These are phyloP conservation scores for Mycena albidolilacea DNA, from an alignment of 768 basidiomycete genomes.

Conservation along the genomic window DNA sequence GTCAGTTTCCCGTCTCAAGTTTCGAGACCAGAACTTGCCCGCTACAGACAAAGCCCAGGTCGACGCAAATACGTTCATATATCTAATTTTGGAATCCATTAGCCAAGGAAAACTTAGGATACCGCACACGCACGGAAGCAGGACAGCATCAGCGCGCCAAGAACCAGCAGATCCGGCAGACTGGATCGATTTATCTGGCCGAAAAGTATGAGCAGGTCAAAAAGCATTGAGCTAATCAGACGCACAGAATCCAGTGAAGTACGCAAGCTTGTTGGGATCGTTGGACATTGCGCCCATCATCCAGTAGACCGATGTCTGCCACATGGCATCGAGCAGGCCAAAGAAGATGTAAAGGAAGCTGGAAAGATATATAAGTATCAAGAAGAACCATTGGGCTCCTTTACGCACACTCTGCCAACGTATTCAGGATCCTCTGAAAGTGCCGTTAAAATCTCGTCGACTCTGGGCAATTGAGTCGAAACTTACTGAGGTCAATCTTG, in stretches of 20 bases:
- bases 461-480: not conserved
- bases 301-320: conserved; percentile 90
- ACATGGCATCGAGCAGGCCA: conserved; percentile 85
- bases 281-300: conserved; percentile 91
- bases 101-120: conserved; percentile 9
- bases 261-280: conserved; percentile 82
- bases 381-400: not conserved
- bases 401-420: conserved; percentile 57
- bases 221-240: conserved; percentile 32
- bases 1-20: too few species aligned
- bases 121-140: conserved; percentile 67
- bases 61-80: conserved; percentile 70
- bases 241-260: conserved; percentile 88
- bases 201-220: not conserved
- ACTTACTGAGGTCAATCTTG: conserved; percentile 35
- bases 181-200: conserved; percentile 78
- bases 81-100: conserved; percentile 49
- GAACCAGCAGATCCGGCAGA: conserved; percentile 82
- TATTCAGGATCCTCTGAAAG: conserved; percentile 61
- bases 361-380: not conserved
- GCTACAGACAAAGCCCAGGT: conserved; percentile 68
- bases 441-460: not conserved
- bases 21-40: conserved; percentile 31
- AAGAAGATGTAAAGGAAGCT: conserved; percentile 77
- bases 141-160: conserved; percentile 79